Evolutionary conservation across 805 yeast genomes (phyloP).

Genomic region (Kazachstania africana): DNA sequence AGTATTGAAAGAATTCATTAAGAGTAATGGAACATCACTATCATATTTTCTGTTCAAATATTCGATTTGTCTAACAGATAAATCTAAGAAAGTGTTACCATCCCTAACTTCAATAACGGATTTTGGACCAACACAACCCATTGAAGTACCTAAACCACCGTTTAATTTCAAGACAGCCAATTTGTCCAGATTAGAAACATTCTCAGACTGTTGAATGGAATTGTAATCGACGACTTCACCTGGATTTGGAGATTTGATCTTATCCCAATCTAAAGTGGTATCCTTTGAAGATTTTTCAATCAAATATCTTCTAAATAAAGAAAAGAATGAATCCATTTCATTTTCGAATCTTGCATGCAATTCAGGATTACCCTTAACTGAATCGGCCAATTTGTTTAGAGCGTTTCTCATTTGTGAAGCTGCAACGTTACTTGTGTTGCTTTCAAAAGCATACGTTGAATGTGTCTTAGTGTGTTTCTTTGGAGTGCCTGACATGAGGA

Average conservation of each 20-base stretch:
- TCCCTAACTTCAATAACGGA: conserved; percentile 97
- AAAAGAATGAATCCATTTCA: conserved; percentile 81
- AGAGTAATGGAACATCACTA: conserved; percentile 86
- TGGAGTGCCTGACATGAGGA: conserved; percentile 6
- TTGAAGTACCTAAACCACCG: conserved; percentile 97
- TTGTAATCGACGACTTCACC: conserved; percentile 81
- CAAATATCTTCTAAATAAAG: conserved; percentile 84
- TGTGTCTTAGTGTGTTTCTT: conserved; percentile 33
- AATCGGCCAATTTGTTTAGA: conserved; percentile 76
- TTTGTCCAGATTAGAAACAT: conserved; percentile 44
- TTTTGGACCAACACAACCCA: conserved; percentile 97
- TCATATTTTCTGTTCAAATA: conserved; percentile 82
- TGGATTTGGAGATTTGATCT: conserved; percentile 79
- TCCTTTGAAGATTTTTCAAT: conserved; percentile 79
- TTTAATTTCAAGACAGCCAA: conserved; percentile 92
- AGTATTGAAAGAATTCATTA: conserved; percentile 98
- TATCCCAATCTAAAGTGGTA: conserved; percentile 71
- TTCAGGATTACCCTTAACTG: conserved; percentile 42
- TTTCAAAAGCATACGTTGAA: conserved; percentile 66
- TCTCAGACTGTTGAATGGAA: conserved; percentile 29
- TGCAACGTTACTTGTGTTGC: conserved; percentile 87
- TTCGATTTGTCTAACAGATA: conserved; percentile 94
- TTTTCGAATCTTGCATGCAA: conserved; percentile 55
- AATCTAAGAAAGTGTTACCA: conserved; percentile 92
- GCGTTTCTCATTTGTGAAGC: conserved; percentile 98